Conservation (phyloP, 2,329 filamentous ascomycete genomes). For the Ascochyta viciae-villosae region DNA sequence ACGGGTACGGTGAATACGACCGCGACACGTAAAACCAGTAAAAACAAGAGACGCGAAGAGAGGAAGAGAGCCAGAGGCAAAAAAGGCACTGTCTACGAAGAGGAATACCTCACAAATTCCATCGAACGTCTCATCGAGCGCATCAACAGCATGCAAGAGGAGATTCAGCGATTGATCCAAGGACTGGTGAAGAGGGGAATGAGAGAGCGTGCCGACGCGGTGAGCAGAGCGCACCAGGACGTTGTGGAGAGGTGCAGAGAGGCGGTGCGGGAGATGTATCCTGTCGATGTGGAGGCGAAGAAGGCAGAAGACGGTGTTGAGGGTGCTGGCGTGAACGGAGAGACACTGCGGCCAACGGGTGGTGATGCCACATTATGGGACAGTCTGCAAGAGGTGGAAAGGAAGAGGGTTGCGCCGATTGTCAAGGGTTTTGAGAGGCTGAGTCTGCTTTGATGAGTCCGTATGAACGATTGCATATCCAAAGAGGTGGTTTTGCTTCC, state of each 20-base stretch:
- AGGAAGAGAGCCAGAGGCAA: slow-evolving; percentile 93
- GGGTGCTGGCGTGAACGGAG: slow-evolving; percentile 27
- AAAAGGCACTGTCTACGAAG: slow-evolving; percentile 97
- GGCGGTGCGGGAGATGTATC: slow-evolving; percentile 66
- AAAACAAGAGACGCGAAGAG: slow-evolving; percentile 89
- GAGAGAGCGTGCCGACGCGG: slow-evolving; percentile 82
- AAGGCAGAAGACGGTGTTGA: slow-evolving; percentile 26
- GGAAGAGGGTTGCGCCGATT: slow-evolving; percentile 56
- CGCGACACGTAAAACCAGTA: slow-evolving; percentile 79
- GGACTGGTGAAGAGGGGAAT: slow-evolving; percentile 81
- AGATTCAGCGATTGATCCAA: slow-evolving; percentile 76
- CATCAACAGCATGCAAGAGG: slow-evolving; percentile 74
- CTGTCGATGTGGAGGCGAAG: slow-evolving; percentile 8
- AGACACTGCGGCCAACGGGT: slow-evolving; percentile 46
- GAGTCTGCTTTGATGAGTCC: slow-evolving; percentile 28
- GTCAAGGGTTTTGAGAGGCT: slow-evolving; percentile 61
- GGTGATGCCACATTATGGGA: slow-evolving; percentile 57
- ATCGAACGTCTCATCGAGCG: slow-evolving; percentile 83
- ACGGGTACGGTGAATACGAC: slow-evolving; percentile 75
- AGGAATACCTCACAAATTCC: slow-evolving; percentile 93
- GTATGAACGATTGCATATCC: too few relatives aligned
- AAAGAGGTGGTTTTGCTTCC: too few relatives aligned
- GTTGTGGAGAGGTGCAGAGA: slow-evolving; percentile 73
- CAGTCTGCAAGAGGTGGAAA: slow-evolving; percentile 49
- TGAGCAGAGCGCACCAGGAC: slow-evolving; percentile 76